phyloP scores from a whole-genome alignment of 345 rosid genomes.

The Citrus maxima region DNA sequence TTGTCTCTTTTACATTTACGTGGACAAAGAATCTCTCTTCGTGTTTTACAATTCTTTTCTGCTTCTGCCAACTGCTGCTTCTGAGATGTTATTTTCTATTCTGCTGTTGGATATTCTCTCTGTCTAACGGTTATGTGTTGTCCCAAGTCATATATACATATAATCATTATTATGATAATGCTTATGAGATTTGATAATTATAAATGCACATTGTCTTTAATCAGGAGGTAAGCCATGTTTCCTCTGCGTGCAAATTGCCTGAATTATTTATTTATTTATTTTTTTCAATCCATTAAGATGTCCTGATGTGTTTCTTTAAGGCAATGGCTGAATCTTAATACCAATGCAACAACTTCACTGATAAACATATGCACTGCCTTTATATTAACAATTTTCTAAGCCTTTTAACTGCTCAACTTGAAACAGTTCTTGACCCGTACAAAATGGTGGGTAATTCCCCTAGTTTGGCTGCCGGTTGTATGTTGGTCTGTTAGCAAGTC shows the following conservation, averaged over 20 bases:
- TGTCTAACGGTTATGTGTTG: background rate
- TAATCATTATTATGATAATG: background rate
- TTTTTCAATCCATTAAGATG: background rate
- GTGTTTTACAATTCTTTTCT: background rate
- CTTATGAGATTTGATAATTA: background rate
- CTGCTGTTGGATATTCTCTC: background rate
- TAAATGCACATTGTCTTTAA: background rate
- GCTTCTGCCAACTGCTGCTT: background rate
- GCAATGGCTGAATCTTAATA: background rate
- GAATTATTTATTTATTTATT: background rate
- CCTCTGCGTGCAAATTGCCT: background rate
- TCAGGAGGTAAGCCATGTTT: background rate
- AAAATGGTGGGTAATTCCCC: constrained; percentile 77
- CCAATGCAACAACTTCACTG: background rate
- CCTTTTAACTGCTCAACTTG: background rate
- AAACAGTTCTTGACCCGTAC: constrained; percentile 69
- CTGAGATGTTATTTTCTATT: background rate
- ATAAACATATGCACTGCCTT: background rate
- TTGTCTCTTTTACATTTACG: background rate
- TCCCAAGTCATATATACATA: background rate
- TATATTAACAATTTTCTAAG: background rate
- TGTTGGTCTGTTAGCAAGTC: constrained; percentile 43
- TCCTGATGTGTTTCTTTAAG: background rate
- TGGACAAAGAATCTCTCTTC: background rate
- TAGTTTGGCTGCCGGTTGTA: constrained; percentile 67